Conservation (phyloP, 108 stramenopile genomes). For the Cyclotella distinguenda region DNA sequence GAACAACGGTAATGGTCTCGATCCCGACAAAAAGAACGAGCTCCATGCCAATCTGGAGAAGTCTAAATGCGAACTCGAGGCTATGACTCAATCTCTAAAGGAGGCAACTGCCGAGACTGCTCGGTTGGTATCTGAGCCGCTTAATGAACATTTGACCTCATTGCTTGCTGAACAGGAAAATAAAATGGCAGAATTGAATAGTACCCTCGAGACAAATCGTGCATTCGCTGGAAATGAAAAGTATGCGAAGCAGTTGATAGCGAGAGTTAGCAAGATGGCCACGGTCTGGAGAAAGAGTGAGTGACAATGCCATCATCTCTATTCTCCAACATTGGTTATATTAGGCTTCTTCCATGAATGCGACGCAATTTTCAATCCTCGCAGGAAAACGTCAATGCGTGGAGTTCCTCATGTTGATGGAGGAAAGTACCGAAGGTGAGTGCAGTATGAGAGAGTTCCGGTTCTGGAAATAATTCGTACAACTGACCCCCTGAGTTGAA, state of each 20-base stretch:
- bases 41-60: conserved; percentile 45
- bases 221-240: conserved; percentile 56
- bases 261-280: conserved; percentile 59
- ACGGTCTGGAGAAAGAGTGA: conserved; percentile 68
- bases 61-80: conserved; percentile 43
- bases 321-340: too few species aligned
- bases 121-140: conserved; percentile 71
- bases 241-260: conserved; percentile 55
- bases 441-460: not conserved
- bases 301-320: conserved; percentile 1
- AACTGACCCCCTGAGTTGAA: not conserved
- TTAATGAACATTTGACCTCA: conserved; percentile 59
- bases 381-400: conserved; percentile 32
- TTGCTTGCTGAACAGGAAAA: conserved; percentile 49
- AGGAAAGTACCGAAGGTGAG: conserved; percentile 24
- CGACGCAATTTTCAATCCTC: not conserved
- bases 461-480: not conserved
- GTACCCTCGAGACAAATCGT: conserved; percentile 53
- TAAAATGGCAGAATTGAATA: conserved; percentile 30
- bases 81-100: conserved; percentile 29
- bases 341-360: not conserved
- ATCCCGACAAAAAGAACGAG: conserved; percentile 52
- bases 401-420: conserved; percentile 52
- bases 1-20: conserved; percentile 62
- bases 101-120: conserved; percentile 31